Evolutionary conservation across 352 stramenopile species (phyloP).

Genomic region (Globisporangium heterothallicum): DNA sequence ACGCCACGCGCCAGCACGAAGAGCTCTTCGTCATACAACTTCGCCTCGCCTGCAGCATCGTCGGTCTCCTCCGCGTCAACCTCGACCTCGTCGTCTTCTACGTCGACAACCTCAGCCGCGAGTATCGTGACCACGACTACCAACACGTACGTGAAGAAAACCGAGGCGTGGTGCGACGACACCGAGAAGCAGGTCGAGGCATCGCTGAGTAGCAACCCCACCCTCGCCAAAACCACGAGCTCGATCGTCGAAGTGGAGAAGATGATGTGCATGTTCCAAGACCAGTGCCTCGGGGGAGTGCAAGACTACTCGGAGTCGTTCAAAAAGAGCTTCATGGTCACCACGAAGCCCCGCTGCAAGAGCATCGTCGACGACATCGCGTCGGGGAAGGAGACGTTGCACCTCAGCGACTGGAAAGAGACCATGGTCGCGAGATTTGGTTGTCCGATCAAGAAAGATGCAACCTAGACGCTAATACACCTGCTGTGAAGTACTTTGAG

Average conservation of each 20-base stretch:
- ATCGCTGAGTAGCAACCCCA: not conserved
- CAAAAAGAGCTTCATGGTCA: conserved; percentile 29
- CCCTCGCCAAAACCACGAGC: conserved; percentile 1
- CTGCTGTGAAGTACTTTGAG: no score
- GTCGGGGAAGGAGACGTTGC: conserved; percentile 23
- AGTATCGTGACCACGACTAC: conserved; percentile 5
- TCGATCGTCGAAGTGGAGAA: conserved; percentile 38
- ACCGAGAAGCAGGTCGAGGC: conserved; percentile 5
- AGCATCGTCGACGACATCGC: conserved; percentile 36
- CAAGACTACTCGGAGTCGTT: conserved; percentile 33
- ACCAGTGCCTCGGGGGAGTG: conserved; percentile 35
- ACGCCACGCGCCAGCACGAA: conserved; percentile 9
- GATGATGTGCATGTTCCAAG: conserved; percentile 41
- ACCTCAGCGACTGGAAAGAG: conserved; percentile 21
- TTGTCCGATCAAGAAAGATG: no score
- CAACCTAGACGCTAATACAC: no score
- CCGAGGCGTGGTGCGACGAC: conserved; percentile 6
- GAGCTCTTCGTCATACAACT: conserved; percentile 1
- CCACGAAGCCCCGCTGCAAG: conserved; percentile 26
- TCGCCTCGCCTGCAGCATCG: not conserved
- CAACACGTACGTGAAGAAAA: conserved; percentile 4
- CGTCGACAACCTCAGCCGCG: not conserved
- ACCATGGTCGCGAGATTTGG: conserved; percentile 33
- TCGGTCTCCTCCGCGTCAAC: conserved; percentile 1
- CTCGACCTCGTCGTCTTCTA: not conserved